Evolutionary conservation across 108 stramenopile species (phyloP).

Genomic region (Cylindrotheca fusiformis): DNA sequence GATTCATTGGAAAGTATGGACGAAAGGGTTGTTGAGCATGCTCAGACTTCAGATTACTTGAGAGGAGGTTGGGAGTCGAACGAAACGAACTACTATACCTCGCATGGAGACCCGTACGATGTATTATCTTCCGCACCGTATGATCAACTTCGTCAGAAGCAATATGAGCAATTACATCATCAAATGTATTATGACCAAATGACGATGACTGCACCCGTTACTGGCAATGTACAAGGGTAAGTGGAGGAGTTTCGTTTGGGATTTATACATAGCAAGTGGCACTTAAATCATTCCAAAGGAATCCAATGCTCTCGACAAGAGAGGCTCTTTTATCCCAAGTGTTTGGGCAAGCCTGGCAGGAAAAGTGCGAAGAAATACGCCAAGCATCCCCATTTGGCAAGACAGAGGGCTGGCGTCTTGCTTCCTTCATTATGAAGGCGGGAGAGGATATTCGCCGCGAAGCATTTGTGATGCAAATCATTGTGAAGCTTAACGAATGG

Average conservation of each 20-base stretch:
- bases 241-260: too few species aligned
- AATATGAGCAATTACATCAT: conserved; percentile 65
- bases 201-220: conserved; percentile 2
- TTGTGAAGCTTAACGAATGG: conserved; percentile 73
- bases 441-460: conserved; percentile 91
- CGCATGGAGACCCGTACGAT: conserved; percentile 11
- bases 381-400: conserved; percentile 74
- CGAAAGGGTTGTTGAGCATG: too few species aligned
- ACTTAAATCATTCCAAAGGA: too few species aligned
- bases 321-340: conserved; percentile 60
- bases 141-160: conserved; percentile 56
- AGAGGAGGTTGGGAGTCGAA: conserved; percentile 35
- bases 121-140: conserved; percentile 30
- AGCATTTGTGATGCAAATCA: conserved; percentile 87
- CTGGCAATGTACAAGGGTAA: background rate
- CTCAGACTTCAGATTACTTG: background rate
- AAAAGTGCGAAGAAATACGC: conserved; percentile 67
- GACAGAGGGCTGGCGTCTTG: conserved; percentile 76
- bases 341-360: conserved; percentile 74
- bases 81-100: conserved; percentile 19
- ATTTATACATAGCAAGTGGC: too few species aligned
- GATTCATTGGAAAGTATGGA: background rate
- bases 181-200: conserved; percentile 39
- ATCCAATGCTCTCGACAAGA: conserved; percentile 8
- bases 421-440: conserved; percentile 85